These are phyloP conservation scores for Lunularia cruciata DNA, from an alignment of 225 moss, liverwort and hornwort species.

Conservation along the genomic window DNA sequence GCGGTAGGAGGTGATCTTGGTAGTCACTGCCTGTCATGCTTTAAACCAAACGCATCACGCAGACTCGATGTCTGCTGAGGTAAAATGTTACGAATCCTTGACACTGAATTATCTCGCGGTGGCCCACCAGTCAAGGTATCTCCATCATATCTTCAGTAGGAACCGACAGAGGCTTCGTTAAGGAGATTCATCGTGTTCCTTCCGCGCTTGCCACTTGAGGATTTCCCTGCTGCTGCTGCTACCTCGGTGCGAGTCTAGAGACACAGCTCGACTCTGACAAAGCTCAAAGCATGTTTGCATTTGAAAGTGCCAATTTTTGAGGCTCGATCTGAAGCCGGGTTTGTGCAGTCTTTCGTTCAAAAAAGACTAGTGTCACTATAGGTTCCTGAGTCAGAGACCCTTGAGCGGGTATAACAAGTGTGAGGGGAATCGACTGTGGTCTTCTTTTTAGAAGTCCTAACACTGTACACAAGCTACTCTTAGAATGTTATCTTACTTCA, in stretches of 20 bases:
- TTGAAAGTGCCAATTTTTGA: conserved; percentile 12
- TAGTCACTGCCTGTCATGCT: not conserved
- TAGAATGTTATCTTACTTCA: conserved; percentile 9
- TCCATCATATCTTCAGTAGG: not conserved
- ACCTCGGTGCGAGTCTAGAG: conserved; percentile 14
- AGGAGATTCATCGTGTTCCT: not conserved
- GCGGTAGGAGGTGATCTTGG: conserved; percentile 33
- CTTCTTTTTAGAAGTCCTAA: conserved; percentile 12
- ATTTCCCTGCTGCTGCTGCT: not conserved
- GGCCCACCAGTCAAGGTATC: not conserved
- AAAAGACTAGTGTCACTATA: conserved; percentile 23
- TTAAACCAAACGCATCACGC: not conserved
- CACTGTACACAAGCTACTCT: conserved; percentile 28
- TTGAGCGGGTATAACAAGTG: conserved; percentile 32
- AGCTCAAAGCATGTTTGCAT: conserved; percentile 23
- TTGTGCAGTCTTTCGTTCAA: conserved; percentile 31
- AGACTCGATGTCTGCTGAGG: not conserved
- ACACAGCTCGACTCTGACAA: conserved; percentile 15
- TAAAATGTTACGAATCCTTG: not conserved
- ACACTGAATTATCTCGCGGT: not conserved
- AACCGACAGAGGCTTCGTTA: conserved; percentile 5
- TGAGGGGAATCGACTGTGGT: conserved; percentile 24
- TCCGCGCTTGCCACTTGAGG: not conserved
- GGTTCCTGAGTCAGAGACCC: conserved; percentile 28
- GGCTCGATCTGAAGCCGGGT: conserved; percentile 9